These are phyloP conservation scores for Pleochaeta shiraiana DNA, from an alignment of 2,329 filamentous ascomycete genomes.

Conservation along the genomic window DNA sequence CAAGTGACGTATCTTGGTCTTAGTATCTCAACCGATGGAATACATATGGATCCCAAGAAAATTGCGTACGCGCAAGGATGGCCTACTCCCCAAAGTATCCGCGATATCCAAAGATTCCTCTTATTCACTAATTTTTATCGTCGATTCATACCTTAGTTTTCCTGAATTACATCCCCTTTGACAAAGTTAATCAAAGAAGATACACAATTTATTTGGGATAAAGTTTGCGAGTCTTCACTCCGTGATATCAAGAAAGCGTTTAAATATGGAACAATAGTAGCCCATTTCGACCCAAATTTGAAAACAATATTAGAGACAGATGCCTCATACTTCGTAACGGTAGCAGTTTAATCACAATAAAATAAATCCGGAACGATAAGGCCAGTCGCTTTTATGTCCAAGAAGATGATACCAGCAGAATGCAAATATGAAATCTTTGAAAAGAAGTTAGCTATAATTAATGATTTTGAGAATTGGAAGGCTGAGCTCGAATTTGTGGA, in stretches of 20 bases:
- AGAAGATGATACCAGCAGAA: neutral
- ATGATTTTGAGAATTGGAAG: neutral
- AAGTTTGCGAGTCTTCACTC: no score
- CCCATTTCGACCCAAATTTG: neutral
- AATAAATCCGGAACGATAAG: neutral
- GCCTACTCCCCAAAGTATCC: neutral
- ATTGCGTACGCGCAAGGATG: neutral
- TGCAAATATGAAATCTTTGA: neutral
- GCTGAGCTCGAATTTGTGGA: neutral
- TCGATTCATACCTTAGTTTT: neutral
- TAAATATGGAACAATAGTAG: no score
- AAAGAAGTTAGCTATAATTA: neutral
- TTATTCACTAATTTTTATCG: neutral
- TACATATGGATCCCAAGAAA: neutral
- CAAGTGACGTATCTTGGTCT: no score
- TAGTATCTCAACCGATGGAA: neutral
- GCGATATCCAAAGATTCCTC: neutral
- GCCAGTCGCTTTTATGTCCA: neutral
- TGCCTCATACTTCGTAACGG: neutral
- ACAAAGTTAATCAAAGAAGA: neutral
- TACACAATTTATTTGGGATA: no score
- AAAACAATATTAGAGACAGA: neutral
- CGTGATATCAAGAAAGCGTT: no score
- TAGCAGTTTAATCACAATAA: neutral
- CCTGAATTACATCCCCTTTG: neutral